Base-by-base conservation (phyloP, 805 yeast genomes). In the Sporopachydermia quercuum region DNA sequence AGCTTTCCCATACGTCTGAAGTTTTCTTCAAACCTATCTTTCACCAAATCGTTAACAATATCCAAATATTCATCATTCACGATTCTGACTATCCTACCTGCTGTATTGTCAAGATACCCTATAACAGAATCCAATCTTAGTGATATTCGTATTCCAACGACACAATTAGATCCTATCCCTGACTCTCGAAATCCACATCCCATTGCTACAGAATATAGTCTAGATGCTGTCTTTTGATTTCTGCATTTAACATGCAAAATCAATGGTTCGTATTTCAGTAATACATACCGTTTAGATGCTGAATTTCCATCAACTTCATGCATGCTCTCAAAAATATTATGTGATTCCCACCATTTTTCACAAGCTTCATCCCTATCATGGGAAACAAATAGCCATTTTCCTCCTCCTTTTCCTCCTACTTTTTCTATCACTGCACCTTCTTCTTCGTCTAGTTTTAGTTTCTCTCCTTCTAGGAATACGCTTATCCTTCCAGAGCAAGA, bases 401-500 rank as follows among this genome's bases (percentile, higher is more conserved):
- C 95, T 37, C 85, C 83, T 5, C 94, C 95, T 52, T 85, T 85
- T 3, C 93, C 84, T 1, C 94, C 91, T 13, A 79, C 70, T 48
- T 71, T 39, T 4, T 15, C 19, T 18, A 40, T 41, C 15, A 16
- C 19, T 11, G 34, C 19, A 16, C 16, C 36, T 6, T 40, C 40
- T 23, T 19, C 40, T 33, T 18, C 15, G 16, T 4, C 15, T 18
- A 8, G 40, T 23, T 50, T 53, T 8, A 42, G 46, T 48, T 82
- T 81, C 5, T 58, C 55, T 2, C 94, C 94, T 52, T 84, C 94
- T 2, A 79, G 59, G 53, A 80, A 85, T 0, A 85, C 85, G 42
- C 89, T 76, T 1, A 84, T 78, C 50, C 95, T 63, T 2, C 95
- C 95, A 0, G 94, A 82, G 47, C 95, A 85, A 14, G 91, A 78